Conservation (phyloP, 1,139 yeast genomes). For the Wickerhamomyces sp. region DNA sequence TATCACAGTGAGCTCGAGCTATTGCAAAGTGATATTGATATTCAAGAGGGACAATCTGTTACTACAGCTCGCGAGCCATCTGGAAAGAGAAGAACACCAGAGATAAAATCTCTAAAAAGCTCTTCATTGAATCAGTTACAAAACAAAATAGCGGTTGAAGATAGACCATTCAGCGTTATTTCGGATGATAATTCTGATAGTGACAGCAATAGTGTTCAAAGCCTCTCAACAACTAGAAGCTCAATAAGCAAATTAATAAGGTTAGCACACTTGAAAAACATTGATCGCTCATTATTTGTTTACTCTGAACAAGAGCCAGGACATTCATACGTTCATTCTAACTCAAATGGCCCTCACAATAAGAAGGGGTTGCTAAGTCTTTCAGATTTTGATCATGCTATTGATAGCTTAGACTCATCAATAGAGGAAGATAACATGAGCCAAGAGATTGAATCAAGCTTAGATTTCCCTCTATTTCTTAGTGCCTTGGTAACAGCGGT, state of each 20-base stretch:
- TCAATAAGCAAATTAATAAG: background rate
- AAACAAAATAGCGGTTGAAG: background rate
- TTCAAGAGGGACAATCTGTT: conserved; percentile 4
- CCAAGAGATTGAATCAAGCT: background rate
- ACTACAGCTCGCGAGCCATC: background rate
- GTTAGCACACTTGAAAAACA: background rate
- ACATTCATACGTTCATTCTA: background rate
- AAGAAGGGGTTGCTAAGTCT: conserved; percentile 6
- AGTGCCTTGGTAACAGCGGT: conserved; percentile 11
- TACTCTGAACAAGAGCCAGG: background rate
- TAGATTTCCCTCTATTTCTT: conserved; percentile 11
- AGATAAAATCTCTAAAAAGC: background rate
- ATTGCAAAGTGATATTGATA: conserved; percentile 17
- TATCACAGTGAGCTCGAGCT: conserved; percentile 16
- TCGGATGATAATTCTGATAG: conserved; percentile 9
- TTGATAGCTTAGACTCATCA: conserved; percentile 5
- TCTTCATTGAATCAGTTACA: background rate
- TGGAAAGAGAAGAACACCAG: conserved; percentile 3
- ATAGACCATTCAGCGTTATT: background rate
- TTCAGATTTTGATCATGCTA: conserved; percentile 7
- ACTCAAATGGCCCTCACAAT: too few species aligned
- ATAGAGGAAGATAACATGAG: background rate
- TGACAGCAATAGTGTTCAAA: conserved; percentile 12
- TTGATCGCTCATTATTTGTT: background rate
- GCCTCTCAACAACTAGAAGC: background rate